Base-by-base conservation (phyloP, 2,329 filamentous ascomycete species). In the Paracorniculantispora psalliotae region DNA sequence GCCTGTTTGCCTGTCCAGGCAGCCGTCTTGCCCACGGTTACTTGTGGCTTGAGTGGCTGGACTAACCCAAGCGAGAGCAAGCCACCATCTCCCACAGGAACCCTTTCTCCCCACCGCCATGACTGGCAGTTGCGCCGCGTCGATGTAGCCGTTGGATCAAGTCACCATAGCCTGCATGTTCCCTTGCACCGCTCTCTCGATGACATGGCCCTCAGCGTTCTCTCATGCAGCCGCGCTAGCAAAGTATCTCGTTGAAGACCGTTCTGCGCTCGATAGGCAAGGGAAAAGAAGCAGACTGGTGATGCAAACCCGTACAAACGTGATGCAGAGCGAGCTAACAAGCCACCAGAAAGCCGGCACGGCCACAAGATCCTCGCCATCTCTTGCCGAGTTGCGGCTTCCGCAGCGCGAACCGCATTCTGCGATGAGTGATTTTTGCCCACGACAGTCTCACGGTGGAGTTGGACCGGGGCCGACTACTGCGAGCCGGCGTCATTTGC, bases 71-170 rank as follows among this genome's bases (percentile, higher is more conserved):
- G 52, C 53, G 54, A 57, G 46, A 39, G 25, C 35, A 57, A 56
- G 54, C 54, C 54, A 57, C 54, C 54, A 57, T 57, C 54, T 57
- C 19, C 52, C 26, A 43, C 41, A 55, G 52, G 52, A 44, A 52
- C 19, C 43, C 43, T 47, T 43, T 10, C n/a, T 9, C 33, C 33
- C 52, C 28, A 28, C 41, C 19, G 21, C 41, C 52, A 39, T 28
- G 17, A 28, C 50, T 26, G n/a, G 17, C 21, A 44, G 6, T 25
- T 41, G n/a, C 33, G 54, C 44, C 43, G 33, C 30, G 10, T 33
- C 26, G 30, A 37, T 55, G 39, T 21, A 47, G 41, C 52, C 52
- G 52, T 55, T 55, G 30, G 19, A 37, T 26, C 21, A 35, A 19
- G 7, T 8, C 35, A 53, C n/a, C 35, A 23, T 39, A 19, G 30